phyloP scores from a whole-genome alignment of 1,139 yeast genomes.

The Barnettozyma hawaiiensis region DNA sequence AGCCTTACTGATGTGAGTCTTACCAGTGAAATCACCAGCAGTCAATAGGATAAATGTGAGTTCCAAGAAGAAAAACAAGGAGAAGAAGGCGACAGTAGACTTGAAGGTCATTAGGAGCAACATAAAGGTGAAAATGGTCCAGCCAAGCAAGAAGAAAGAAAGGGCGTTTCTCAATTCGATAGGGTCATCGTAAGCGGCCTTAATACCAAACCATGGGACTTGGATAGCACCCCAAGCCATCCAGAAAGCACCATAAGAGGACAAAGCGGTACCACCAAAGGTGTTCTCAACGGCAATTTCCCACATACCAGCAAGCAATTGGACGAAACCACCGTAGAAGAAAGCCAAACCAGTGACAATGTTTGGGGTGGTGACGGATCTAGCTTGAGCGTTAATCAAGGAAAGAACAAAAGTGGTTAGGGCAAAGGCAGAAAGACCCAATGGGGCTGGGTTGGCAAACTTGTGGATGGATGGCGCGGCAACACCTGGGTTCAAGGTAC shows the following conservation, averaged over 20 bases:
- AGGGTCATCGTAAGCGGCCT: slow-evolving; percentile 41
- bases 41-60: slow-evolving; percentile 62
- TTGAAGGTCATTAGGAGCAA: slow-evolving; percentile 55
- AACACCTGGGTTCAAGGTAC: slow-evolving; percentile 54
- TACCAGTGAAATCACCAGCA: slow-evolving; percentile 47
- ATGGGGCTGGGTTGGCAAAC: slow-evolving; percentile 63
- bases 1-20: slow-evolving; percentile 41
- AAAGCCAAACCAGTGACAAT: slow-evolving; percentile 69
- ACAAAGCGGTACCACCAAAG: slow-evolving; percentile 68
- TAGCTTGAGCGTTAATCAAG: slow-evolving; percentile 44
- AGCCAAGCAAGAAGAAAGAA: slow-evolving; percentile 58
- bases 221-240: slow-evolving; percentile 56
- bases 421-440: slow-evolving; percentile 63
- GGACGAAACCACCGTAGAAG: slow-evolving; percentile 84
- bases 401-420: slow-evolving; percentile 62
- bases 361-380: slow-evolving; percentile 43
- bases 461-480: slow-evolving; percentile 38
- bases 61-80: slow-evolving; percentile 52
- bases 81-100: slow-evolving; percentile 63
- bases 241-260: slow-evolving; percentile 75
- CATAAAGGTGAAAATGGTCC: slow-evolving; percentile 65
- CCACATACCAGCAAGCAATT: slow-evolving; percentile 59
- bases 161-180: slow-evolving; percentile 40
- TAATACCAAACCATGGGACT: slow-evolving; percentile 57
- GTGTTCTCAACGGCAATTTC: slow-evolving; percentile 61